These are phyloP conservation scores for Neonothopanus nambi DNA, from an alignment of 1,284 basidiomycete genomes.

Conservation along the genomic window DNA sequence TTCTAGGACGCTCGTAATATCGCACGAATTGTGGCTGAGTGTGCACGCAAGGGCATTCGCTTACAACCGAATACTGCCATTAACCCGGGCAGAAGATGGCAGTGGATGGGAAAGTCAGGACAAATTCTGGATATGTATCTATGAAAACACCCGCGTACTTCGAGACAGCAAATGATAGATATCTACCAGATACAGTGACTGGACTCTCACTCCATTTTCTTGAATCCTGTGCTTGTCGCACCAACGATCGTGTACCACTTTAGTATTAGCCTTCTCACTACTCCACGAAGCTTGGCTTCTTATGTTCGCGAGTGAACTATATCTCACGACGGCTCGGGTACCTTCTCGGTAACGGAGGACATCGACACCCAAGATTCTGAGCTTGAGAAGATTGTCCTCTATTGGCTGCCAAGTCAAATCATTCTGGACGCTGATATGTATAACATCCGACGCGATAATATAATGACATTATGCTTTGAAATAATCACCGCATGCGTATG, in stretches of 20 bases:
- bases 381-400: not conserved
- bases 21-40: slow-evolving; percentile 72
- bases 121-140: slow-evolving; percentile 36
- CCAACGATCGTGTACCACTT: too few relatives aligned
- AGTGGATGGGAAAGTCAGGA: slow-evolving; percentile 79
- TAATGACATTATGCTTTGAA: not conserved
- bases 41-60: slow-evolving; percentile 64
- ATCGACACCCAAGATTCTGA: not conserved
- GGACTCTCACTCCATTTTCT: too few relatives aligned
- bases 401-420: not conserved
- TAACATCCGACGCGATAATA: not conserved
- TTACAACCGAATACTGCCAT: slow-evolving; percentile 76
- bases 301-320: too few relatives aligned
- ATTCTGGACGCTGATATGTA: too few relatives aligned
- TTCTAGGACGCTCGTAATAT: slow-evolving; percentile 85
- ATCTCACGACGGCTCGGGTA: too few relatives aligned
- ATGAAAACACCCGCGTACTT: not conserved
- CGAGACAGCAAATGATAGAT: not conserved
- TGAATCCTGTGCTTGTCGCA: too few relatives aligned
- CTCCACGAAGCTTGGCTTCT: too few relatives aligned
- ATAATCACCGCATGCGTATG: slow-evolving; percentile 1
- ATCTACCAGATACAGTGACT: not conserved
- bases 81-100: slow-evolving; percentile 69
- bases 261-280: too few relatives aligned
- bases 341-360: too few relatives aligned